A percentile compares a stretch with the other conserved stretches of the same genome.
Evolutionary conservation across 768 basidiomycete genomes (phyloP).

Genomic region (Chlorophyllum brunneum): DNA sequence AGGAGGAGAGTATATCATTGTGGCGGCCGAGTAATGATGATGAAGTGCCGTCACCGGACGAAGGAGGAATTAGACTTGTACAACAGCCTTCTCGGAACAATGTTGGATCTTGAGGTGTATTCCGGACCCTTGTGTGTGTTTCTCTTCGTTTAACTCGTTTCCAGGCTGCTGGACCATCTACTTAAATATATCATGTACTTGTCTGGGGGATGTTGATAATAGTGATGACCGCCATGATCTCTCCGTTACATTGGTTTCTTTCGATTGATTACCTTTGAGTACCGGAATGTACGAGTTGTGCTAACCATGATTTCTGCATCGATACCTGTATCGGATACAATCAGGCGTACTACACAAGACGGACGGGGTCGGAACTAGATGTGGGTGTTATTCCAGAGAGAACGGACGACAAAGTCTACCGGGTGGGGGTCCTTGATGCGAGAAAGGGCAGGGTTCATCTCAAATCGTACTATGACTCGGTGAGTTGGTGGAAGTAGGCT

Average conservation of each 20-base stretch:
- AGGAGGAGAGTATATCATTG: slow-evolving; percentile 58
- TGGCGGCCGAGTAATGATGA: slow-evolving; percentile 33
- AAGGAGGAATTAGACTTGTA: slow-evolving; percentile 38
- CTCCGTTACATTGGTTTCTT: too few species aligned
- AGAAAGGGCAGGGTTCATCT: slow-evolving; percentile 27
- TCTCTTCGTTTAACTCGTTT: background rate
- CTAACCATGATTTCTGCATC: too few species aligned
- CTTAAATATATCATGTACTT: too few species aligned
- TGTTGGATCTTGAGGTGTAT: background rate
- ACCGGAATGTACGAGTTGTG: too few species aligned
- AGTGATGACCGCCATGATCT: too few species aligned
- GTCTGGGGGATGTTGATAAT: too few species aligned
- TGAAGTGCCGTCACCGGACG: slow-evolving; percentile 15
- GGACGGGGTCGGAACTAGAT: too few species aligned
- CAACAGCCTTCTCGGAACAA: slow-evolving; percentile 15
- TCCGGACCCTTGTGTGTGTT: too few species aligned
- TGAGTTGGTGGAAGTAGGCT: slow-evolving; percentile 39
- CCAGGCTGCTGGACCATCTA: background rate
- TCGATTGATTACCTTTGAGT: too few species aligned
- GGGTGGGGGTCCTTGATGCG: slow-evolving; percentile 31
- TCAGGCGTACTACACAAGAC: too few species aligned
- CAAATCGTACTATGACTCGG: slow-evolving; percentile 1
- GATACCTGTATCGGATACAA: too few species aligned
- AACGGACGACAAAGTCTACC: slow-evolving; percentile 45
- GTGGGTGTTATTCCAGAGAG: slow-evolving; percentile 53